Conservation (phyloP, 2,329 filamentous ascomycete genomes). For the Beauveria bassiana region DNA sequence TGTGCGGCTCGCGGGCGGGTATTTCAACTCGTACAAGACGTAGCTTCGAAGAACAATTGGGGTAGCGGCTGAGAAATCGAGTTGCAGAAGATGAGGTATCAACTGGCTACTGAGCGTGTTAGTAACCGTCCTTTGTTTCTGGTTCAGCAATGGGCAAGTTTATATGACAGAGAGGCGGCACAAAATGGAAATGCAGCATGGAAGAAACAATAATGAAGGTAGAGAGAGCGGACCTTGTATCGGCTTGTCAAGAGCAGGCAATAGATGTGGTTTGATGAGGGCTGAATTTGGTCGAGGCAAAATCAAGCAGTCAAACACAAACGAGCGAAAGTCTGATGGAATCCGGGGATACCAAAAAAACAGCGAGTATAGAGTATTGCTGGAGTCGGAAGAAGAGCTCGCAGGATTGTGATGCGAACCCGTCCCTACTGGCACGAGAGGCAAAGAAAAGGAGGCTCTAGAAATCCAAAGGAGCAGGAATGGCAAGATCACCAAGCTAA, state of each 20-base stretch:
- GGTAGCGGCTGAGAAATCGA: not conserved
- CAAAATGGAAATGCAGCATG: not conserved
- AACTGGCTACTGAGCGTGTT: not conserved
- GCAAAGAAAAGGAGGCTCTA: slow-evolving; percentile 4
- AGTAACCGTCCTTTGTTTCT: not conserved
- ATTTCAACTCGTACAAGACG: not conserved
- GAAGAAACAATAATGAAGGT: not conserved
- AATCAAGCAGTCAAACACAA: slow-evolving; percentile 2
- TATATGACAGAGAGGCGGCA: not conserved
- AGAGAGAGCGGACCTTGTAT: slow-evolving; percentile 2
- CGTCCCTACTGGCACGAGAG: slow-evolving; percentile 6
- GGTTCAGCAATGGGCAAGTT: not conserved
- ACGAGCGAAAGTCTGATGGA: not conserved
- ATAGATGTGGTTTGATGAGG: not conserved
- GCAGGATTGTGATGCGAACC: not conserved
- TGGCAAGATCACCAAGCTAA: slow-evolving; percentile 10
- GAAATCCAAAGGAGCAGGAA: not conserved
- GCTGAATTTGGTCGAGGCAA: not conserved
- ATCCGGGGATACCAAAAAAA: not conserved
- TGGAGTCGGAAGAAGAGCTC: not conserved
- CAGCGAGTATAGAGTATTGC: slow-evolving; percentile 1
- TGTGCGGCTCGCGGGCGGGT: not conserved
- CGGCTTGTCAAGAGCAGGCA: not conserved
- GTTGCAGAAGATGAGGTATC: not conserved
- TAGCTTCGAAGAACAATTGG: not conserved